Evolutionary conservation across 805 yeast species (phyloP).

Genomic region (Starmerella floris): DNA sequence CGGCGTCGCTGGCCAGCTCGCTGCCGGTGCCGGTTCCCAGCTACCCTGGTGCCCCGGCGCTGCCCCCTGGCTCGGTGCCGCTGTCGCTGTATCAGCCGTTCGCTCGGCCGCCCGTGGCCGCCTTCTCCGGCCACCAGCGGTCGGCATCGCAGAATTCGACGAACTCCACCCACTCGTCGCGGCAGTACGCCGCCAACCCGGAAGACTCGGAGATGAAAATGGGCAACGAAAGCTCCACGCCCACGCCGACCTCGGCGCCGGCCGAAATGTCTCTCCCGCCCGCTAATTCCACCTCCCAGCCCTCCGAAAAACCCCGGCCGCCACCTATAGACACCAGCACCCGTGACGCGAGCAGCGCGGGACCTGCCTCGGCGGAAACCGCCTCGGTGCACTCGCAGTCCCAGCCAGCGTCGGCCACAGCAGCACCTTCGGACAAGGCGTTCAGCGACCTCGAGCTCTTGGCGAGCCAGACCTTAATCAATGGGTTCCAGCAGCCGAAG

Average conservation of each 20-base stretch:
- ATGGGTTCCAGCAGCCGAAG: slow-evolving; percentile 11
- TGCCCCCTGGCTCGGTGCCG: not conserved
- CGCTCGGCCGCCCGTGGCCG: too few species aligned
- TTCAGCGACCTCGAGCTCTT: slow-evolving; percentile 40
- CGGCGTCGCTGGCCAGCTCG: too few species aligned
- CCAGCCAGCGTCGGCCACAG: not conserved
- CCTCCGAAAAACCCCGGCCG: slow-evolving; percentile 14
- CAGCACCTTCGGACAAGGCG: not conserved
- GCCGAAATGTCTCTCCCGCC: too few species aligned
- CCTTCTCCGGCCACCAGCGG: too few species aligned
- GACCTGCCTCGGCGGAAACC: not conserved
- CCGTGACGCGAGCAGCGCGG: not conserved
- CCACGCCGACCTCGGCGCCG: not conserved
- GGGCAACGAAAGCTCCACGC: not conserved
- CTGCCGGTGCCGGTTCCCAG: too few species aligned
- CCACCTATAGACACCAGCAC: slow-evolving; percentile 17
- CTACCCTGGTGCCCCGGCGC: too few species aligned
- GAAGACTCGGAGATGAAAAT: not conserved
- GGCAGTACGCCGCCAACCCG: too few species aligned
- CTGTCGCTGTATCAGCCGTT: too few species aligned
- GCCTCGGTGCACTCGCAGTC: slow-evolving; percentile 2
- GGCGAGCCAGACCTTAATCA: slow-evolving; percentile 40
- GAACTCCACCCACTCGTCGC: not conserved
- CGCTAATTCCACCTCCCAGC: too few species aligned
- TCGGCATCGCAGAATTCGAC: too few species aligned